Evolutionary conservation across 2,329 filamentous ascomycete species (phyloP), one percentile per base, ranked within the genome.

Genomic region (Fusarium sp.): DNA sequence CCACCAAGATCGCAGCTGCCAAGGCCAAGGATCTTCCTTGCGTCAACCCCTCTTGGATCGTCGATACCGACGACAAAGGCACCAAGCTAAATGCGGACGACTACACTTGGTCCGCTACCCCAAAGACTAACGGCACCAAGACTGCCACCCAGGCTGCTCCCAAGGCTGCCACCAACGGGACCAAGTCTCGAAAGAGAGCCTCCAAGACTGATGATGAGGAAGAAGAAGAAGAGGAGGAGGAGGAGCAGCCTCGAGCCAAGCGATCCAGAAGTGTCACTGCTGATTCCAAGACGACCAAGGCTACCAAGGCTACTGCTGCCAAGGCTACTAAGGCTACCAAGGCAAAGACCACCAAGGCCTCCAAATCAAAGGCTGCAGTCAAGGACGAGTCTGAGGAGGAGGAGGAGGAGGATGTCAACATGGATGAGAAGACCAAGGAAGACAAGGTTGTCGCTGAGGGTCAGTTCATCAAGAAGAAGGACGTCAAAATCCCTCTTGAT

Each of bases 11-110:
- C 73, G 84, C 83, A 74, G 81, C 87, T 18, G 88, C 86, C 6
- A 79, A 84, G 11, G 74, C 84, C 14, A 83, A 86, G 36, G 83
- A 80, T 22, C 81, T 92, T 14, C 85, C 86, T 4, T 85, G 94
- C 54, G 87, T 94, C 29, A 85, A 82, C 11, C 80, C 91, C 0
- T 82, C 88, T 16, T 95, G 93, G 93, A 82, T 91, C n/a, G 72
- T 88, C 2, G 87, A 91, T n/a, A 91, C 87, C 25, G 82, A 88
- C 40, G 68, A 71, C 11, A 66, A 79, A 42, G 73, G 77, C 27
- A 75, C 71, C 58, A 73, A 75, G 50, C 70, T 81, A 14, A 69
- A 72, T 22, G 74, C 68, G 2, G 76, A 80, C 27, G 73, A 75
- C 22, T 81, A 79, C 31, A 50, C 68, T 27, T 83, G 79, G 81